Conservation (phyloP, 1,284 basidiomycete genomes). For the Boletellus deceptivus region DNA sequence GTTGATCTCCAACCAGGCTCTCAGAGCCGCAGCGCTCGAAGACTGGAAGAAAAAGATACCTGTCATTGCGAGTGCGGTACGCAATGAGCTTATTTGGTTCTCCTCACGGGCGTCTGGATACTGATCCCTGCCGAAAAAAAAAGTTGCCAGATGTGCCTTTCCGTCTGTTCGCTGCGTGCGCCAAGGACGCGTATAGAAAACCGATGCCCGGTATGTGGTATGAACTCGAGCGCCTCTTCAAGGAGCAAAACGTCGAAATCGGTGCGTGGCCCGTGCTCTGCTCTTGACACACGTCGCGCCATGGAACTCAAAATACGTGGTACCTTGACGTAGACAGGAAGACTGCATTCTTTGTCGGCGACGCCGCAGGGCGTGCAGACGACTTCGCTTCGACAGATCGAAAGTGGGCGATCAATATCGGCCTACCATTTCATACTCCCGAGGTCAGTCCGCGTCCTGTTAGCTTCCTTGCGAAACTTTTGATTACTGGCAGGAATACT, state of each 20-base stretch:
- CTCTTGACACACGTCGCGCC: background rate
- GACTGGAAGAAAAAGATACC: slow-evolving; percentile 79
- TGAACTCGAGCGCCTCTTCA: slow-evolving; percentile 62
- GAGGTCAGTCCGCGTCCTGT: slow-evolving; percentile 41
- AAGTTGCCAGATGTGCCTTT: slow-evolving; percentile 70
- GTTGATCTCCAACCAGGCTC: slow-evolving; percentile 77
- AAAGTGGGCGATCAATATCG: slow-evolving; percentile 81
- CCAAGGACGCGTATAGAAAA: slow-evolving; percentile 80
- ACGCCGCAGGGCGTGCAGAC: slow-evolving; percentile 77
- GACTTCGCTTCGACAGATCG: slow-evolving; percentile 83
- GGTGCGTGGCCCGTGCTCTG: slow-evolving; percentile 45
- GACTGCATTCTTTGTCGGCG: slow-evolving; percentile 80
- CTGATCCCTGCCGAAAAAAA: background rate
- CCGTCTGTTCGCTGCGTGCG: slow-evolving; percentile 74
- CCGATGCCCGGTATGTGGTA: slow-evolving; percentile 89
- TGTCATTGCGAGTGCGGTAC: slow-evolving; percentile 64
- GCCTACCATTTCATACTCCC: slow-evolving; percentile 68
- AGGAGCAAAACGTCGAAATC: slow-evolving; percentile 57
- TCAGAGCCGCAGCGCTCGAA: slow-evolving; percentile 47
- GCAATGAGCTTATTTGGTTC: slow-evolving; percentile 23
- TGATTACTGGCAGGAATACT: slow-evolving; percentile 65
- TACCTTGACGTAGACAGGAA: slow-evolving; percentile 52
- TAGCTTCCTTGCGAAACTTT: background rate
- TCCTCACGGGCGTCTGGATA: background rate
- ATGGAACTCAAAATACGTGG: background rate